phyloP scores from a whole-genome alignment of 441 rosid species.

The Viola pubescens region DNA sequence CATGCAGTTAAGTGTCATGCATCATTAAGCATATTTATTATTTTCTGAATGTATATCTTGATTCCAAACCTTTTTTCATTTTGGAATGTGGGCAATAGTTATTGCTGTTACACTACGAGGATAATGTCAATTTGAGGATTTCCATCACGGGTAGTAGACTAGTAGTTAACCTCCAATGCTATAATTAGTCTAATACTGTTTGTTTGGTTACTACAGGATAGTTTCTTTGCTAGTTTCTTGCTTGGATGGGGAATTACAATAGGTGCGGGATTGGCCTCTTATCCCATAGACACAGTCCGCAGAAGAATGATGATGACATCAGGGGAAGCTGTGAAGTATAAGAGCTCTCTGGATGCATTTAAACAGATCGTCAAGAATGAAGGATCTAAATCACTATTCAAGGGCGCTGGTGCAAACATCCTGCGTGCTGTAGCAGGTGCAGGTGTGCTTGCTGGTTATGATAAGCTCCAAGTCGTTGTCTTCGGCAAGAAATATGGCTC shows the following conservation, averaged over 20 bases:
- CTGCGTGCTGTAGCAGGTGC: constrained; percentile 93
- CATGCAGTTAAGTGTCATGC: background rate
- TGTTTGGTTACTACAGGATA: constrained; percentile 48
- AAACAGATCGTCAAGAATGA: constrained; percentile 64
- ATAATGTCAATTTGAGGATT: background rate
- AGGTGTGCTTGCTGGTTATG: constrained; percentile 93
- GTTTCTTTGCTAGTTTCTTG: constrained; percentile 78
- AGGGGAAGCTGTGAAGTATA: constrained; percentile 89
- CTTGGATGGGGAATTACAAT: constrained; percentile 90
- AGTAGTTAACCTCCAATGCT: background rate
- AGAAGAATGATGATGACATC: constrained; percentile 99
- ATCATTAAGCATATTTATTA: background rate
- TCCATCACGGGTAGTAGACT: too few relatives aligned
- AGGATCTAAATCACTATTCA: constrained; percentile 76
- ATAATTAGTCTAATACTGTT: background rate
- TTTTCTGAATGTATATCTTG: background rate
- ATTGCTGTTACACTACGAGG: background rate
- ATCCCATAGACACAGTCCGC: constrained; percentile 82
- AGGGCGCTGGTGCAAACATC: constrained; percentile 95
- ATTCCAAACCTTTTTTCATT: background rate
- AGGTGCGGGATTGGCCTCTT: constrained; percentile 85
- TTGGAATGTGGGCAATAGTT: background rate
- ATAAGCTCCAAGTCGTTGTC: constrained; percentile 73
- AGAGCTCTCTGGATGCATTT: constrained; percentile 75
- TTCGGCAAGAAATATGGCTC: constrained; percentile 87